These are phyloP conservation scores for Auricularia heimuer DNA, from an alignment of 768 basidiomycete species.

Conservation along the genomic window DNA sequence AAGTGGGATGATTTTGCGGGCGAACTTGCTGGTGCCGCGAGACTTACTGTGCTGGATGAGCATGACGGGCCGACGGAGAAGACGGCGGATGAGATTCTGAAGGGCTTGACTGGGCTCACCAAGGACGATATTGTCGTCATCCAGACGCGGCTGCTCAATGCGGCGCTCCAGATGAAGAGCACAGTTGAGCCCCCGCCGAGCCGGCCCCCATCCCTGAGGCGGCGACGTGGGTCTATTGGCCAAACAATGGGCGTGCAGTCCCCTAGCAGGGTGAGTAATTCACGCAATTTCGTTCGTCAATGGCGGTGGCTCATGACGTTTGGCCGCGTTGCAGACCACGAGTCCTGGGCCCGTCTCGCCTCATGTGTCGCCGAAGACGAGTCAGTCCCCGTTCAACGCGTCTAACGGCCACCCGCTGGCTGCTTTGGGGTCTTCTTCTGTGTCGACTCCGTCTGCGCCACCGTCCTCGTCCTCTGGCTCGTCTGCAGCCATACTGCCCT, in stretches of 20 bases:
- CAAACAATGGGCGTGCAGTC: slow-evolving; percentile 41
- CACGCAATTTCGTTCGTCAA: background rate
- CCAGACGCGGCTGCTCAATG: slow-evolving; percentile 66
- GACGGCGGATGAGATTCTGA: slow-evolving; percentile 56
- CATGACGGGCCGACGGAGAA: slow-evolving; percentile 37
- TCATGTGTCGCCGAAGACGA: background rate
- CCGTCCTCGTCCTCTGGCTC: background rate
- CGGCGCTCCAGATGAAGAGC: slow-evolving; percentile 46
- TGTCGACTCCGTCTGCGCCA: background rate
- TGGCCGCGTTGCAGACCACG: slow-evolving; percentile 32
- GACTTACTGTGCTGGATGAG: background rate
- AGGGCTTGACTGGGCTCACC: slow-evolving; percentile 51
- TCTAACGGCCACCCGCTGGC: background rate
- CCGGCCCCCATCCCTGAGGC: slow-evolving; percentile 52
- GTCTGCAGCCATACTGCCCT: background rate
- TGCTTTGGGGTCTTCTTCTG: background rate
- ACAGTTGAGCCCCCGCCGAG: slow-evolving; percentile 52
- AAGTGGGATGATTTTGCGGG: background rate
- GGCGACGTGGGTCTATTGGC: slow-evolving; percentile 72
- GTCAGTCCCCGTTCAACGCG: background rate
- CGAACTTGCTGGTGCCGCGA: background rate
- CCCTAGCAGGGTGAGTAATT: background rate
- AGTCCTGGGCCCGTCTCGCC: slow-evolving; percentile 40
- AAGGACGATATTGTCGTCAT: slow-evolving; percentile 62
- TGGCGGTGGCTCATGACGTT: background rate